A percentile compares a stretch with the other conserved stretches of the same genome.
These are phyloP conservation scores for Boletus edulis DNA, from an alignment of 768 basidiomycete species.

Conservation along the genomic window DNA sequence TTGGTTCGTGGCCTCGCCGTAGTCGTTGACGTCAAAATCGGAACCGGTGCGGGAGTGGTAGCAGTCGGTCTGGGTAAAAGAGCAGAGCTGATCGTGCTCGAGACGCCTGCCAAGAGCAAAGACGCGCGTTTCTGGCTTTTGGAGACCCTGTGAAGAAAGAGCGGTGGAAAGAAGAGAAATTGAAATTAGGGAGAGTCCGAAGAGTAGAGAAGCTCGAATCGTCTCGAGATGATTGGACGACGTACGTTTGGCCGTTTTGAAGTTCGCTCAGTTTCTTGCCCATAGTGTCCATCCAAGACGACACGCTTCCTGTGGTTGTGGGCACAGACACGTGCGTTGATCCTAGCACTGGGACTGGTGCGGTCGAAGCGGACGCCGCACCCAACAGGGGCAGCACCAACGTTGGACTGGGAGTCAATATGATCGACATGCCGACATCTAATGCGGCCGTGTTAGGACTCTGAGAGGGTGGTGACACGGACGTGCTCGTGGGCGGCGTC, in stretches of 20 bases:
- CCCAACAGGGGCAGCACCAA: not conserved
- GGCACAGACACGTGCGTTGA: constrained; percentile 20
- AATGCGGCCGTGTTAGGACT: not conserved
- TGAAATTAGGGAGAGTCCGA: not conserved
- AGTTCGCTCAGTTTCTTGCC: constrained; percentile 62
- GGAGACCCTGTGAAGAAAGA: constrained; percentile 45
- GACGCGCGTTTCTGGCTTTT: constrained; percentile 71
- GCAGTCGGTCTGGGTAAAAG: constrained; percentile 39
- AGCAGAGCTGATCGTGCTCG: constrained; percentile 51
- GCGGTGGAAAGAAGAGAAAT: not conserved
- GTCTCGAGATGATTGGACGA: constrained; percentile 12
- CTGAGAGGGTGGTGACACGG: not conserved
- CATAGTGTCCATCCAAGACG: constrained; percentile 56
- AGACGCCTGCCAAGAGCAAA: constrained; percentile 61
- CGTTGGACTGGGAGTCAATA: constrained; percentile 12
- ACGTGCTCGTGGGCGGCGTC: not conserved
- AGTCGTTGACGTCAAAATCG: not conserved
- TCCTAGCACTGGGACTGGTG: not conserved
- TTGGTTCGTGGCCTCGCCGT: not conserved
- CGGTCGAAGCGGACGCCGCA: not conserved
- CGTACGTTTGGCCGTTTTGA: constrained; percentile 53
- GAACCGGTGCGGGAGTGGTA: constrained; percentile 22
- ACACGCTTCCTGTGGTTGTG: constrained; percentile 24
- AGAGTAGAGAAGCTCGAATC: too few relatives aligned
- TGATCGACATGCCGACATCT: constrained; percentile 12